phyloP scores from a whole-genome alignment of 495 filamentous ascomycete species.

The Talaromyces nanjingensis region DNA sequence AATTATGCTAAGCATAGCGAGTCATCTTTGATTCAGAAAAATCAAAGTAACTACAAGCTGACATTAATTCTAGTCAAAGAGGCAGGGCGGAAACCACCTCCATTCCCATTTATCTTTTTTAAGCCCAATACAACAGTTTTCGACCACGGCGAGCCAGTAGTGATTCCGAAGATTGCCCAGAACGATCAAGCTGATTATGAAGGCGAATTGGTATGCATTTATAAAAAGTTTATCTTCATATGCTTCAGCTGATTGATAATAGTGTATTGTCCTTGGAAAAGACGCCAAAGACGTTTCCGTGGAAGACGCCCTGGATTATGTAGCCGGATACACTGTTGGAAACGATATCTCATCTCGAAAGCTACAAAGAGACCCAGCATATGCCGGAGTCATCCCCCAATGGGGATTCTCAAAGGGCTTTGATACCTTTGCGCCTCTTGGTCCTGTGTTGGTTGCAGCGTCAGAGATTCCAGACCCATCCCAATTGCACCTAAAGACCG shows the following conservation, averaged over 20 bases:
- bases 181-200: slow-evolving; percentile 46
- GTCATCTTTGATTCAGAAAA: not conserved
- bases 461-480: slow-evolving; percentile 46
- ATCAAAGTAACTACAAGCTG: not conserved
- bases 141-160: slow-evolving; percentile 32
- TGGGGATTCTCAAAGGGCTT: slow-evolving; percentile 64
- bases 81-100: slow-evolving; percentile 38
- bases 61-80: slow-evolving; percentile 32
- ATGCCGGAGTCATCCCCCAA: slow-evolving; percentile 47
- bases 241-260: not conserved
- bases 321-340: slow-evolving; percentile 52
- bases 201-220: slow-evolving; percentile 36
- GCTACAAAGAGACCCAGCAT: slow-evolving; percentile 49
- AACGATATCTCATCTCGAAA: slow-evolving; percentile 51
- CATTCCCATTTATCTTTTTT: slow-evolving; percentile 44
- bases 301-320: slow-evolving; percentile 40
- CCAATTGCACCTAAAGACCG: slow-evolving; percentile 48
- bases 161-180: slow-evolving; percentile 43
- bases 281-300: slow-evolving; percentile 38
- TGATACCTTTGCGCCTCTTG: slow-evolving; percentile 71
- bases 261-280: slow-evolving; percentile 38
- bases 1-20: slow-evolving; percentile 36
- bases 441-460: slow-evolving; percentile 57
- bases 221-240: not conserved
- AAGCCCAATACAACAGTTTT: slow-evolving; percentile 39